Percentiles rank a stretch among this genome's conserved stretches.
Evolutionary conservation across 106 monocot species (phyloP).

Genomic region (Gastrodia elata): DNA sequence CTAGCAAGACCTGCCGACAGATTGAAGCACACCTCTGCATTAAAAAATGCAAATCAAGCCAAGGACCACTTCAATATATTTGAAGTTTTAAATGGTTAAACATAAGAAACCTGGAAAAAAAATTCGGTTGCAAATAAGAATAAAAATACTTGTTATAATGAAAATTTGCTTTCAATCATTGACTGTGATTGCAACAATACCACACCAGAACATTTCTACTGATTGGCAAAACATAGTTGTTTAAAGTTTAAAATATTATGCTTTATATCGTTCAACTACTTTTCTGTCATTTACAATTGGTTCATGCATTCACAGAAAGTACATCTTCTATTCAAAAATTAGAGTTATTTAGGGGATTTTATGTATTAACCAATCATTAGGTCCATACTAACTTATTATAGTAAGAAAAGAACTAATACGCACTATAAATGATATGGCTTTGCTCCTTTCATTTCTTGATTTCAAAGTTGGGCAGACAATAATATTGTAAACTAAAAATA

Average conservation of each 20-base stretch:
- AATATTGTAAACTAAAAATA: neutral
- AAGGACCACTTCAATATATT: neutral
- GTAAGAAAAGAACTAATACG: neutral
- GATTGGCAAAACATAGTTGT: neutral
- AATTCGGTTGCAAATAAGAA: neutral
- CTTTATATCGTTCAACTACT: neutral
- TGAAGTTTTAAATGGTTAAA: neutral
- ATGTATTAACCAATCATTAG: neutral
- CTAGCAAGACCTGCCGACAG: neutral
- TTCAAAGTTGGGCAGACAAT: neutral
- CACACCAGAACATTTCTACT: neutral
- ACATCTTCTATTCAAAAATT: neutral
- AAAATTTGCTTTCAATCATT: neutral
- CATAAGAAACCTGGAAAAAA: neutral
- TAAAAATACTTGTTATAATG: neutral
- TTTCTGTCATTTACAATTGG: neutral
- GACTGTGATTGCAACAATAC: neutral
- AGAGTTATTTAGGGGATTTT: neutral
- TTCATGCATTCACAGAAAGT: neutral
- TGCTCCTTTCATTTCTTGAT: neutral
- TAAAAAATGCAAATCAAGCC: neutral
- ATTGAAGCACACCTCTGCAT: neutral
- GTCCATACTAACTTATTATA: neutral
- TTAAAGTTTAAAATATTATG: neutral
- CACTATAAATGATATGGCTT: neutral